Conservation (phyloP, 345 rosid genomes). For the Hibiscus syriacus region DNA sequence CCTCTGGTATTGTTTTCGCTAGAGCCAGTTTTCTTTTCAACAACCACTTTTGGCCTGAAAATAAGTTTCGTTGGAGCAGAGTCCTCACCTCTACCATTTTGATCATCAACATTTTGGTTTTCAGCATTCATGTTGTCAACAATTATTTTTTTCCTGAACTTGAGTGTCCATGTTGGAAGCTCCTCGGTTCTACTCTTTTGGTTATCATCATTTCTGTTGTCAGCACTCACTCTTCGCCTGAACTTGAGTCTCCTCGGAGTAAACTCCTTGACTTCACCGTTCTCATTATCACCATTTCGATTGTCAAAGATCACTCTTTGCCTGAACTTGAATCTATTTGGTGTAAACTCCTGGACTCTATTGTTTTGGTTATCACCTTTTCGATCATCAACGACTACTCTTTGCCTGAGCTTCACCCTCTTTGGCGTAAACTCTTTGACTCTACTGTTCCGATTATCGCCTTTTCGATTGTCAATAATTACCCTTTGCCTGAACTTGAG, state of each 20-base stretch:
- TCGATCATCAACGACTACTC: too few relatives aligned
- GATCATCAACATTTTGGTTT: too few relatives aligned
- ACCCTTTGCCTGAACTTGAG: too few relatives aligned
- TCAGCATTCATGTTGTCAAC: not conserved
- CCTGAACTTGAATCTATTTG: not conserved
- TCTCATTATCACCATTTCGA: not conserved
- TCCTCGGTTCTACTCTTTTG: not conserved
- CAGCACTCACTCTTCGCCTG: not conserved
- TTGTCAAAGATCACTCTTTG: not conserved
- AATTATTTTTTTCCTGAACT: too few relatives aligned
- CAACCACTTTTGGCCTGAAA: not conserved
- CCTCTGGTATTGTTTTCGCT: constrained; percentile 17
- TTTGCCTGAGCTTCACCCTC: too few relatives aligned
- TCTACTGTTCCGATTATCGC: too few relatives aligned
- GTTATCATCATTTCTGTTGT: not conserved
- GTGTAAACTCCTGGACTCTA: not conserved
- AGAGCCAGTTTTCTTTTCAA: not conserved
- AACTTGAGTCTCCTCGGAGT: not conserved
- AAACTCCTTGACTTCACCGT: not conserved
- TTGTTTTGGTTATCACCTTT: not conserved
- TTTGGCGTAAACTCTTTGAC: too few relatives aligned
- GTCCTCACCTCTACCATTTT: not conserved
- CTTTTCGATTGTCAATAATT: too few relatives aligned
- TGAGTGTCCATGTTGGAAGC: too few relatives aligned
- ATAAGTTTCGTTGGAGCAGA: not conserved